Percentiles rank a stretch among this genome's conserved stretches.
phyloP scores from a whole-genome alignment of 495 filamentous ascomycete species.

The Aspergillus egyptiacus region DNA sequence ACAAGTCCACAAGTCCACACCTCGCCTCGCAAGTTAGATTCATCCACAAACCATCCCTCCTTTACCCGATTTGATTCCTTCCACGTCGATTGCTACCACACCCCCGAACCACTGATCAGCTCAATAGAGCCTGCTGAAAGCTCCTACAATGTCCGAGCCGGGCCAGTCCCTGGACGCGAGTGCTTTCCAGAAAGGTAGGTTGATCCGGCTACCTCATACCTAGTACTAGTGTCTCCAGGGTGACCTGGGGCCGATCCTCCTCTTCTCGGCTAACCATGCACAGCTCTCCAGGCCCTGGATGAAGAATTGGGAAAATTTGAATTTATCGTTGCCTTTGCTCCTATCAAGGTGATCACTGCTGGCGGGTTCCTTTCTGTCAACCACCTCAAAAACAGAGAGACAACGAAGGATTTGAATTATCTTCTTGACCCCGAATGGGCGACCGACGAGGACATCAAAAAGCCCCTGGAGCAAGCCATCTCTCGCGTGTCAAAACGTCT shows the following conservation, averaged over 20 bases:
- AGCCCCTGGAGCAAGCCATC: slow-evolving; percentile 11
- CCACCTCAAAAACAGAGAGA: slow-evolving; percentile 12
- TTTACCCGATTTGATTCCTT: not conserved
- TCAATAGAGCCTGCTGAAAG: not conserved
- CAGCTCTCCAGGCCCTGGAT: slow-evolving; percentile 13
- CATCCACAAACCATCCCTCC: not conserved
- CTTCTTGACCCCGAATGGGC: slow-evolving; percentile 15
- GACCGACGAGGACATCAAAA: slow-evolving; percentile 11
- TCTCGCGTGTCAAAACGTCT: slow-evolving; percentile 7
- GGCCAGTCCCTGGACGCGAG: slow-evolving; percentile 7
- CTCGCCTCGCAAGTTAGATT: not conserved
- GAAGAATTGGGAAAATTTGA: slow-evolving; percentile 15
- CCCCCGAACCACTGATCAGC: not conserved
- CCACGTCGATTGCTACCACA: not conserved
- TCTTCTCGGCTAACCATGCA: slow-evolving; percentile 1
- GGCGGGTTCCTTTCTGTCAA: slow-evolving; percentile 14
- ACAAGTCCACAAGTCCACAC: not conserved
- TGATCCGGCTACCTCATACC: not conserved
- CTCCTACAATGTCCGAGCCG: slow-evolving; percentile 6
- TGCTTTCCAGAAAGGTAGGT: slow-evolving; percentile 13
- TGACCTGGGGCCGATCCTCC: not conserved
- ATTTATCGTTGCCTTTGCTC: slow-evolving; percentile 14
- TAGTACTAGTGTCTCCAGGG: no score
- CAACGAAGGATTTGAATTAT: slow-evolving; percentile 11
- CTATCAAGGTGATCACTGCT: slow-evolving; percentile 12